phyloP scores from a whole-genome alignment of 2,329 filamentous ascomycete genomes.

The Scedosporium dehoogii region DNA sequence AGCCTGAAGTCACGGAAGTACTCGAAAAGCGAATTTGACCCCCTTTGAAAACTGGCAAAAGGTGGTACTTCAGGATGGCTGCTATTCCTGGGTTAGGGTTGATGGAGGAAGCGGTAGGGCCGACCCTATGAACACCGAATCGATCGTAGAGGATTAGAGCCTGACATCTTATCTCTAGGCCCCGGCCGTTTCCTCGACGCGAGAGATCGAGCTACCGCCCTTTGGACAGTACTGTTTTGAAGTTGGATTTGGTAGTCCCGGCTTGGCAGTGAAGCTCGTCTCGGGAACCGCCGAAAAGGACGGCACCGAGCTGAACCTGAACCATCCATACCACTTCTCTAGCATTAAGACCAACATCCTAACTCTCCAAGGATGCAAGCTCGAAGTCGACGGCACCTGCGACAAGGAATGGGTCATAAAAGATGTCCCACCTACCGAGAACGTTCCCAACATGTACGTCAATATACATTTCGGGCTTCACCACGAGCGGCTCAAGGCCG shows the following conservation, averaged over 20 bases:
- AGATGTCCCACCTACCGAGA: slow-evolving; percentile 61
- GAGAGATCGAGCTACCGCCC: slow-evolving; percentile 4
- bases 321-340: slow-evolving; percentile 69
- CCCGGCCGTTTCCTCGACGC: not conserved
- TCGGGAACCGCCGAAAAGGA: slow-evolving; percentile 86
- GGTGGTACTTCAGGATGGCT: not conserved
- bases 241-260: slow-evolving; percentile 39
- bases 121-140: not conserved
- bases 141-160: not conserved
- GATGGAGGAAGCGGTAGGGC: not conserved
- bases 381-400: slow-evolving; percentile 62
- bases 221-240: slow-evolving; percentile 65
- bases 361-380: slow-evolving; percentile 81
- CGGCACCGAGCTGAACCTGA: slow-evolving; percentile 80
- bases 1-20: not conserved
- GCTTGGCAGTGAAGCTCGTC: slow-evolving; percentile 49
- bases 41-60: not conserved
- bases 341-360: slow-evolving; percentile 80
- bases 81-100: slow-evolving; percentile 1
- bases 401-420: slow-evolving; percentile 48
- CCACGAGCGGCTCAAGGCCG: slow-evolving; percentile 54
- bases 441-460: slow-evolving; percentile 67
- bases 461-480: slow-evolving; percentile 87
- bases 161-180: not conserved
- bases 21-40: not conserved